phyloP scores from a whole-genome alignment of 2,329 filamentous ascomycete species.

The Talaromyces sp. region DNA sequence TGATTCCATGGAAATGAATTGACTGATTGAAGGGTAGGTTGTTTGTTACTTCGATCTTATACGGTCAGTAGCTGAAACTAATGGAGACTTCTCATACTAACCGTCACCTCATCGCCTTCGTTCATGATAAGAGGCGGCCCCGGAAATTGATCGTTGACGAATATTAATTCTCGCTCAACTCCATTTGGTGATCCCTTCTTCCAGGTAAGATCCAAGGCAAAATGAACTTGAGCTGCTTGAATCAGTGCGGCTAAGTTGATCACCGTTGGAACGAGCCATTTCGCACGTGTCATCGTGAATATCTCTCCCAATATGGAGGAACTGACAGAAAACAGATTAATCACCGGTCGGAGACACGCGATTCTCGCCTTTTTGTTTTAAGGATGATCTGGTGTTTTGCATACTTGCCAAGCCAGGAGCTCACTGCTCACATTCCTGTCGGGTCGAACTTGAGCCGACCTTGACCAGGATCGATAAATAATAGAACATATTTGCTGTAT shows the following conservation, averaged over 20 bases:
- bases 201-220: conserved; percentile 9
- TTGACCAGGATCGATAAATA: no score
- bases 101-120: conserved; percentile 16
- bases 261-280: conserved; percentile 1
- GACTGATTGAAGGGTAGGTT: conserved; percentile 19
- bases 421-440: no score
- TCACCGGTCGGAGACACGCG: no score
- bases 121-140: conserved; percentile 14
- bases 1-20: conserved; percentile 21
- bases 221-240: conserved; percentile 8
- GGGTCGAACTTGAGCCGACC: no score
- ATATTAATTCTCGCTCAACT: conserved; percentile 10
- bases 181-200: conserved; percentile 7
- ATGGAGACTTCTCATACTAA: not conserved
- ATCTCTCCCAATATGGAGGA: not conserved
- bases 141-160: conserved; percentile 17
- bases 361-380: not conserved
- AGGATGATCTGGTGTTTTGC: no score
- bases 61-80: not conserved
- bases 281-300: conserved; percentile 6
- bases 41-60: conserved; percentile 16
- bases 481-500: no score
- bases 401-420: no score
- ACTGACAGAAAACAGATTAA: no score
- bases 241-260: not conserved